phyloP scores from a whole-genome alignment of 441 rosid genomes.

The Gossypium trilobum region DNA sequence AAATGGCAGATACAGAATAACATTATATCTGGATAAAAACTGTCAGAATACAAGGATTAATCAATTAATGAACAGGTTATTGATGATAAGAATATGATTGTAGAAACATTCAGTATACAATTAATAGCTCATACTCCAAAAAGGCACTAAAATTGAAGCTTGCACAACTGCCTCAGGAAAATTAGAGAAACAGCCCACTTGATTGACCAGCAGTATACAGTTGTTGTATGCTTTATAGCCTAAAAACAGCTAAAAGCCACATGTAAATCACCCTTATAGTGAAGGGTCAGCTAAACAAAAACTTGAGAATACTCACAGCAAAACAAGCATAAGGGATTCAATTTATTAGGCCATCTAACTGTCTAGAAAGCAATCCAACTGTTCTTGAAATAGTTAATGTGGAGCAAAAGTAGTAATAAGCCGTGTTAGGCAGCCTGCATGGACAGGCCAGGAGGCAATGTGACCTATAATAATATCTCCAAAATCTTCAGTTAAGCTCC shows the following conservation, averaged over 20 bases:
- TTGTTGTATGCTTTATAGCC: not conserved
- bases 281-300: not conserved
- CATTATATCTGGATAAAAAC: not conserved
- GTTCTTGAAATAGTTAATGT: not conserved
- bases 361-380: not conserved
- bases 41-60: not conserved
- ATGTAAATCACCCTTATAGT: not conserved
- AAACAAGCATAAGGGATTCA: not conserved
- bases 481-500: not conserved
- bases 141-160: not conserved
- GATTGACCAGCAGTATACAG: not conserved
- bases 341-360: not conserved
- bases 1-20: constrained; percentile 8
- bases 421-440: not conserved
- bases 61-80: not conserved
- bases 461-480: not conserved
- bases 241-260: constrained; percentile 1
- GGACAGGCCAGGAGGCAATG: not conserved
- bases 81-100: not conserved
- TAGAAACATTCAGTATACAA: not conserved
- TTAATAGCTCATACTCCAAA: not conserved
- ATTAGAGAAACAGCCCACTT: constrained; percentile 1
- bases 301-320: not conserved
- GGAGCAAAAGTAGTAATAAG: not conserved
- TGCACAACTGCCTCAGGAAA: not conserved